Evolutionary conservation across 495 filamentous ascomycete genomes (phyloP), one percentile per base, ranked within the genome.

Genomic region (Haplographium delicatum): DNA sequence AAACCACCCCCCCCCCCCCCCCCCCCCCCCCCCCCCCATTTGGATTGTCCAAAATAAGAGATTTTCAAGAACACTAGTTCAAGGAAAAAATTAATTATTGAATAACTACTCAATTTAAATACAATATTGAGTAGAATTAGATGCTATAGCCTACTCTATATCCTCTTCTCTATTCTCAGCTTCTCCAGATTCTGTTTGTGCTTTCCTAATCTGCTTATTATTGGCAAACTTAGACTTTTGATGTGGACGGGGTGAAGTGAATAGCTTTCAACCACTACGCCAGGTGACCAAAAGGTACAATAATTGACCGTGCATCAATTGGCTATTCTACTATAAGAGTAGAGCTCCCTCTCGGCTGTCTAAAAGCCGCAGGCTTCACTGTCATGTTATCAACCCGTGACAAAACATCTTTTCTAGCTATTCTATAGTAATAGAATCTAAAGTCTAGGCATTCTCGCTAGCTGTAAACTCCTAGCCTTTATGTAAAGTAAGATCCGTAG

Each of bases 171-270:
- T 13, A 39, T 24, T 37, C 33, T 48, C 30, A 16, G 1, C 3
- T 11, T 47, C 44, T 39, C 45, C 22, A 48, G 27, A 27, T 48
- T 11, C 11, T 22, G 37, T 16, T 48, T 48, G 31, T 19, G 30
- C 45, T 26, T 24, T 38, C 4, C n/a, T 19, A 38, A 48, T 38
- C 34, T 5, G 28, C 45, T 48, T 30, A 25, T 23, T 38, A 23
- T 24, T 18, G 5, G 22, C 22, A 24, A 48, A 48, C 31, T 37
- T 48, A 24, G 45, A 48, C 34, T 48, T 48, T 48, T 18, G 45
- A 23, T 15, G 19, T n/a, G n/a, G n/a, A n/a, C n/a, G n/a, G n/a
- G n/a, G n/a, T n/a, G n/a, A n/a, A 26, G 31, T 38, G n/a, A 31
- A 4, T 11, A 48, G n/a, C 45, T 24, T 48, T 48, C 27, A 11